Conservation (phyloP, 768 basidiomycete genomes). For the Tylopilus balloui region DNA sequence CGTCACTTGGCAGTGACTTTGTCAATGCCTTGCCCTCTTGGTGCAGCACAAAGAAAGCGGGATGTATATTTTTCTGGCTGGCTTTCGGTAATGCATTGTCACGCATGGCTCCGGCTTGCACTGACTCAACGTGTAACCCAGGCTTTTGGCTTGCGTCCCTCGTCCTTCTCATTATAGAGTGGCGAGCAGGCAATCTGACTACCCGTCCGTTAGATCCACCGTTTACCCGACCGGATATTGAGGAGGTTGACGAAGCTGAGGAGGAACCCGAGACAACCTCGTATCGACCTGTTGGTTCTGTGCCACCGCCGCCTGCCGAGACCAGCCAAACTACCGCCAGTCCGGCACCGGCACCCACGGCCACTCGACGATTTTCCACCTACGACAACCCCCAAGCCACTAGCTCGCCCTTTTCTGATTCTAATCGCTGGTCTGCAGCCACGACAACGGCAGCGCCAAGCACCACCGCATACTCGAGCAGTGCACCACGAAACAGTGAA, state of each 20-base stretch:
- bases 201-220: slow-evolving; percentile 63
- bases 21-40: slow-evolving; percentile 66
- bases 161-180: slow-evolving; percentile 62
- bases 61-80: slow-evolving; percentile 86
- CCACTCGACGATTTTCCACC: slow-evolving; percentile 24
- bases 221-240: slow-evolving; percentile 59
- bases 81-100: slow-evolving; percentile 52
- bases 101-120: not conserved
- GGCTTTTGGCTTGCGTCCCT: slow-evolving; percentile 75
- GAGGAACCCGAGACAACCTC: slow-evolving; percentile 47
- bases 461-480: slow-evolving; percentile 24
- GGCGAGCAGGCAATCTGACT: slow-evolving; percentile 62
- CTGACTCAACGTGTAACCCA: slow-evolving; percentile 28
- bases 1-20: slow-evolving; percentile 61
- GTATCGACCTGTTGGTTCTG: slow-evolving; percentile 43
- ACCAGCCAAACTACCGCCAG: slow-evolving; percentile 20
- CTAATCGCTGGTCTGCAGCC: slow-evolving; percentile 44
- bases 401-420: slow-evolving; percentile 48
- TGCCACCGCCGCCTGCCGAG: slow-evolving; percentile 30
- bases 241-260: slow-evolving; percentile 48
- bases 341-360: slow-evolving; percentile 4
- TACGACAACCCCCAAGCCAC: slow-evolving; percentile 22
- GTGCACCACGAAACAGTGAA: slow-evolving; percentile 19
- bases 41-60: slow-evolving; percentile 93
- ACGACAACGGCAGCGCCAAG: slow-evolving; percentile 24